Evolutionary conservation across 2,329 filamentous ascomycete species (phyloP), one percentile per base, ranked within the genome.

Genomic region (Botrytis squamosa): DNA sequence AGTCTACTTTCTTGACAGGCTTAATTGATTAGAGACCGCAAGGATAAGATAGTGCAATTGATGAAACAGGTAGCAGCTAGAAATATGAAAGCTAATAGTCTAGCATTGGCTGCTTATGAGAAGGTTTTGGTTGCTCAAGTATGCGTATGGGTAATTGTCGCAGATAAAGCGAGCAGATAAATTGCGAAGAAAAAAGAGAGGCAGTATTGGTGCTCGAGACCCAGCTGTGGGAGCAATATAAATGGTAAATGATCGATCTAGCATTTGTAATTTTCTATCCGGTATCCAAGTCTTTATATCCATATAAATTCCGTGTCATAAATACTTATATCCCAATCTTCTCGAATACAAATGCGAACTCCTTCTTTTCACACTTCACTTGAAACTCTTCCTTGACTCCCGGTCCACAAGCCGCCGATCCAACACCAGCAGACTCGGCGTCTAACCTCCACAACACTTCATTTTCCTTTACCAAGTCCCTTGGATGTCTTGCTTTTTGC

Each of bases 401-500:
- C 3, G 74, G 74, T 16, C 86, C 86, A 72, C 85, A 87, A 0
- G 85, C 85, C 0, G 80, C 85, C 0, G 84, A 84, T 0, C 86
- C 86, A 0, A 87, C 85, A 2, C 86, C 85, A 0, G 85, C 84
- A 16, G 86, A 85, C 75, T 81, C 44, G 22, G 75, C 72, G 79
- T 85, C 84, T 69, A 86, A 74, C 46, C 84, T 81, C 69, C 84
- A 76, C 55, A 85, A 77, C 52, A 85, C 81, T 55, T 82, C 78
- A 10, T 83, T 84, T 71, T 86, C 84, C 75, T 87, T 83, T 2
- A 83, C 83, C 71, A 93, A 81, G 79, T 93, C 89, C 75, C 87
- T 85, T 1, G 91, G 91, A 80, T 93, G 91, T 63, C 82, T 85
- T 3, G 90, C 89, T 3, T 84, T 83, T 64, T 89, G 86, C 42